These are phyloP conservation scores for Boechera stricta DNA, from an alignment of 345 rosid species.

Conservation along the genomic window DNA sequence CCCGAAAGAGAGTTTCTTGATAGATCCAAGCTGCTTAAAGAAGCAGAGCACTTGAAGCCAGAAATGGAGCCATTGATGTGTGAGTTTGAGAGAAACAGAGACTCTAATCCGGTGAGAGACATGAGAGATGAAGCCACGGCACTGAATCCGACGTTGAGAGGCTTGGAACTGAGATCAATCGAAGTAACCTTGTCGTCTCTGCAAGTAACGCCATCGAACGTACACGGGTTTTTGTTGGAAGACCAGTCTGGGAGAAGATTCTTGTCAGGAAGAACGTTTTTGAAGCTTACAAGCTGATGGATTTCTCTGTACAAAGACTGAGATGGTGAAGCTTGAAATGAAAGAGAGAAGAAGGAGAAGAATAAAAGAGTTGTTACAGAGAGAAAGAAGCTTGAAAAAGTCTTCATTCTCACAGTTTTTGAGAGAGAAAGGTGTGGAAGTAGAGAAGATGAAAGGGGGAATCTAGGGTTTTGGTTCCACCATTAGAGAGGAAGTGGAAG, in stretches of 20 bases:
- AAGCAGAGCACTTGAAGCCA: constrained; percentile 70
- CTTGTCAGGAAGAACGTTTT: constrained; percentile 54
- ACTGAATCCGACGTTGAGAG: constrained; percentile 61
- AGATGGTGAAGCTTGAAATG: constrained; percentile 43
- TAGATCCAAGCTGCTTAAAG: constrained; percentile 72
- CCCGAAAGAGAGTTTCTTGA: constrained; percentile 71
- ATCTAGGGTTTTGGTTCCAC: constrained; percentile 53
- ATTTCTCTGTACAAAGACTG: constrained; percentile 49
- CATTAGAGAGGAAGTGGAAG: constrained; percentile 55
- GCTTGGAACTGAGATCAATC: constrained; percentile 55
- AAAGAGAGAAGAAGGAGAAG: constrained; percentile 37
- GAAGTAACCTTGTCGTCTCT: constrained; percentile 61
- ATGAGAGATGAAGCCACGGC: constrained; percentile 61
- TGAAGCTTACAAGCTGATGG: constrained; percentile 72
- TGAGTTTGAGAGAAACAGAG: constrained; percentile 53
- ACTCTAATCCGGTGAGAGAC: constrained; percentile 60
- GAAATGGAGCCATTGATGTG: constrained; percentile 69
- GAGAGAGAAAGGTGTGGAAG: background rate
- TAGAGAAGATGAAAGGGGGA: constrained; percentile 19
- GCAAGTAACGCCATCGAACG: constrained; percentile 71
- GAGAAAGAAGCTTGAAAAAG: constrained; percentile 42
- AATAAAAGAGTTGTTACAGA: constrained; percentile 24
- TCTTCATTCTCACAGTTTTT: constrained; percentile 32
- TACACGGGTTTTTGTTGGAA: constrained; percentile 64
- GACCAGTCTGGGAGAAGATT: constrained; percentile 64